Evolutionary conservation across 192 early-diverging fungal species (phyloP).

Genomic region (Linnemannia zychae): DNA sequence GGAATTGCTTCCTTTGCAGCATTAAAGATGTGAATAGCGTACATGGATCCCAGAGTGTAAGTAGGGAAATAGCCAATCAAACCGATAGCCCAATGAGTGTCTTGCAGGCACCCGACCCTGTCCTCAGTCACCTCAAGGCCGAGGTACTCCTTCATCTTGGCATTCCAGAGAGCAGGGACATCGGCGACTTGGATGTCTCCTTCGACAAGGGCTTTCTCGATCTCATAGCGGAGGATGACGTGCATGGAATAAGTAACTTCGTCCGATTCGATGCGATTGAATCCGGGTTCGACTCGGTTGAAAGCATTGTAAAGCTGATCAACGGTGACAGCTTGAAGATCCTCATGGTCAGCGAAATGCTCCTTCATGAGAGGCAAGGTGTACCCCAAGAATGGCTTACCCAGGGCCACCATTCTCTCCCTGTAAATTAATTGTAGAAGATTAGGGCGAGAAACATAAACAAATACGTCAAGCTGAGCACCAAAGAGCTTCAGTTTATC

Average conservation of each 20-base stretch:
- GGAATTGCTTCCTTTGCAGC: slow-evolving; percentile 40
- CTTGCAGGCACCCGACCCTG: slow-evolving; percentile 51
- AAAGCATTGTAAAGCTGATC: slow-evolving; percentile 48
- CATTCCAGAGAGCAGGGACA: slow-evolving; percentile 49
- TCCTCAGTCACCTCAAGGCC: slow-evolving; percentile 51
- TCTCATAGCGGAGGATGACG: slow-evolving; percentile 54
- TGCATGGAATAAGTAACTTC: slow-evolving; percentile 59
- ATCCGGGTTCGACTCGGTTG: slow-evolving; percentile 49
- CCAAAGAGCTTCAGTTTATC: too few relatives aligned
- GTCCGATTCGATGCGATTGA: slow-evolving; percentile 57
- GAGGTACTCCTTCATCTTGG: slow-evolving; percentile 58
- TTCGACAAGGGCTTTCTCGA: slow-evolving; percentile 49
- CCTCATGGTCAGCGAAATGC: slow-evolving; percentile 35
- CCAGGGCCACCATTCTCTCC: slow-evolving; percentile 50
- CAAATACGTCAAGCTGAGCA: too few relatives aligned
- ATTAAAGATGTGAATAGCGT: slow-evolving; percentile 41
- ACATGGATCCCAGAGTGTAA: slow-evolving; percentile 58
- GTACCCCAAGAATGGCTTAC: slow-evolving; percentile 52
- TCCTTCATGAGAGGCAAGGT: slow-evolving; percentile 47
- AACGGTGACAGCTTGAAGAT: slow-evolving; percentile 20
- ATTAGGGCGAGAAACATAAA: background rate
- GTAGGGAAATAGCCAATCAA: slow-evolving; percentile 60
- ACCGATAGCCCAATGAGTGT: slow-evolving; percentile 56
- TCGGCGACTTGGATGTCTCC: slow-evolving; percentile 48
- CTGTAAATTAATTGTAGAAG: slow-evolving; percentile 3